Evolutionary conservation across 225 moss, liverwort and hornwort species (phyloP).

Genomic region (Bryum argenteum): DNA sequence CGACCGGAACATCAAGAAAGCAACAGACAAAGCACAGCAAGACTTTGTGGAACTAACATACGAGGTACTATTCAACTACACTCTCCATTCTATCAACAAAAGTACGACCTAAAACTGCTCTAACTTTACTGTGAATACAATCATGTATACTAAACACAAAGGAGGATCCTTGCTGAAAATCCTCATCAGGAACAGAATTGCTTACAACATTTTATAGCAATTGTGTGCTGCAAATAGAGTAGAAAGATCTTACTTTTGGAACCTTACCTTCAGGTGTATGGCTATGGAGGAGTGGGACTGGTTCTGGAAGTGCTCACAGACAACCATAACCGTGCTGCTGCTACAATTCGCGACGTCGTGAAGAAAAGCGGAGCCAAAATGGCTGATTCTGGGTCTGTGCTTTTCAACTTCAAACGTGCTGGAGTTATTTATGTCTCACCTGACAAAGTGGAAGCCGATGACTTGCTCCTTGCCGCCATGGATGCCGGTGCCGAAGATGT

Average conservation of each 20-base stretch:
- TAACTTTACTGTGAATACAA: no score
- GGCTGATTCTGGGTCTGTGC: conserved; percentile 93
- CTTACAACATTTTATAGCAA: neutral
- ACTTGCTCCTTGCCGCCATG: conserved; percentile 87
- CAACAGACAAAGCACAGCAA: conserved; percentile 90
- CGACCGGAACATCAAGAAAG: conserved; percentile 93
- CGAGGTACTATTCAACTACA: conserved; percentile 46
- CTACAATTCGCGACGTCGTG: conserved; percentile 85
- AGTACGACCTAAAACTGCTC: no score
- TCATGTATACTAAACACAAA: no score
- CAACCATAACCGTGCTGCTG: conserved; percentile 90
- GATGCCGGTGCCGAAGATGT: conserved; percentile 98
- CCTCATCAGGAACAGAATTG: no score
- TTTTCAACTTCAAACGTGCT: conserved; percentile 90
- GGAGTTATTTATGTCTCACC: conserved; percentile 77
- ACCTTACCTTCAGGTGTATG: conserved; percentile 83
- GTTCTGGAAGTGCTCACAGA: conserved; percentile 93
- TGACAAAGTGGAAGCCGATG: conserved; percentile 60
- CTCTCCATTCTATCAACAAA: no score
- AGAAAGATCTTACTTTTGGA: no score
- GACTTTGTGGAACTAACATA: conserved; percentile 93
- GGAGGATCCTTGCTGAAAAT: no score
- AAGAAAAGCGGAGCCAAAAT: conserved; percentile 98
- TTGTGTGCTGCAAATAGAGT: no score
- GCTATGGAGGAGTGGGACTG: conserved; percentile 88